phyloP scores from a whole-genome alignment of 176 grass and related monocot genomes.

The Themeda triandra region DNA sequence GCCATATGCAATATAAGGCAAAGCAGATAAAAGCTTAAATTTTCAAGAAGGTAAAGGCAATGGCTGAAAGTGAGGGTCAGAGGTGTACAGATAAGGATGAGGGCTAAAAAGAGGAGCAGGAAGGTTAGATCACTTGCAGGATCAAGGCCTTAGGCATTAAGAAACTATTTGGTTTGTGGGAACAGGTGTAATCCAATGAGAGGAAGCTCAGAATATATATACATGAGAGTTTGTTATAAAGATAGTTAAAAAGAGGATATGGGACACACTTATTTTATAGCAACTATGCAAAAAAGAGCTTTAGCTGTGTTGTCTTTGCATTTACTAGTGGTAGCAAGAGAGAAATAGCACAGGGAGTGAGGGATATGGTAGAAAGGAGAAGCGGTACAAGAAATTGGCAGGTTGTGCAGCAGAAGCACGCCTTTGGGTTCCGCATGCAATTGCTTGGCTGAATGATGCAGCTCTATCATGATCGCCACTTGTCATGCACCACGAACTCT shows the following conservation, averaged over 20 bases:
- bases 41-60: conserved; percentile 40
- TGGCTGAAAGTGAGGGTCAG: conserved; percentile 35
- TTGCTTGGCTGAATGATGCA: conserved; percentile 24
- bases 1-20: conserved; percentile 36
- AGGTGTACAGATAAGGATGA: conserved; percentile 71
- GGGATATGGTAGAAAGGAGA: conserved; percentile 20
- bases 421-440: conserved; percentile 52
- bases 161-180: conserved; percentile 68
- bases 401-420: conserved; percentile 29
- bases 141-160: conserved; percentile 60
- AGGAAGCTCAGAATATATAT: conserved; percentile 33
- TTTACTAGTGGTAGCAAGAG: conserved; percentile 28
- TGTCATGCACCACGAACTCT: conserved; percentile 45
- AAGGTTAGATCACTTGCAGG: conserved; percentile 45
- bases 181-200: conserved; percentile 73
- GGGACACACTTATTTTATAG: conserved; percentile 46
- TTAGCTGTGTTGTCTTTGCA: conserved; percentile 36
- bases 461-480: conserved; percentile 41
- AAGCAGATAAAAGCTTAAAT: conserved; percentile 27
- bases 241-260: conserved; percentile 48
- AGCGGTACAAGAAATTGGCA: conserved; percentile 59
- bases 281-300: conserved; percentile 41
- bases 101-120: conserved; percentile 40
- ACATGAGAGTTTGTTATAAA: conserved; percentile 57
- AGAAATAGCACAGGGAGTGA: not conserved